A percentile compares a stretch with the other conserved stretches of the same genome.
Evolutionary conservation across 2,329 filamentous ascomycete genomes (phyloP).

Genomic region (Xylariaceae sp.): DNA sequence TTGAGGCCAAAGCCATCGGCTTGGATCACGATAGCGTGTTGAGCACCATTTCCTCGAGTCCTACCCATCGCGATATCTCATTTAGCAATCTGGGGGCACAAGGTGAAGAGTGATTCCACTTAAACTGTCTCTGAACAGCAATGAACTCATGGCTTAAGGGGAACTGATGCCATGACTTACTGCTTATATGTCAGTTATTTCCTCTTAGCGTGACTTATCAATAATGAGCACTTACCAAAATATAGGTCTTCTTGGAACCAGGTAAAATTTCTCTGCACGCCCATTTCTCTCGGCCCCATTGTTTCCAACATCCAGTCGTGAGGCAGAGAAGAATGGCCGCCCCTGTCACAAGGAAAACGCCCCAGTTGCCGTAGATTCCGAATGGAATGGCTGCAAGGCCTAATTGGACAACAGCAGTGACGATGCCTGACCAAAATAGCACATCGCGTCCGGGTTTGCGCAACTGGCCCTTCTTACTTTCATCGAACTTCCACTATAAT

Average conservation of each 20-base stretch:
- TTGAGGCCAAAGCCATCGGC: slow-evolving; percentile 8
- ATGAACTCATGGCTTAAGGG: not conserved
- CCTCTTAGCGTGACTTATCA: too few species aligned
- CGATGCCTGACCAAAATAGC: slow-evolving; percentile 8
- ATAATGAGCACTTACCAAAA: not conserved
- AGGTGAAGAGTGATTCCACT: too few species aligned
- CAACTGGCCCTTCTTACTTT: not conserved
- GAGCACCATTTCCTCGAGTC: slow-evolving; percentile 16
- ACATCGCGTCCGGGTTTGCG: slow-evolving; percentile 1
- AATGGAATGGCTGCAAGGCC: slow-evolving; percentile 12
- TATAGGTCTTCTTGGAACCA: slow-evolving; percentile 1
- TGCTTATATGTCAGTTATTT: not conserved
- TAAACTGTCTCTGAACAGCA: too few species aligned
- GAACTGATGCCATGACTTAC: not conserved
- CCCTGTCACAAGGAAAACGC: slow-evolving; percentile 12
- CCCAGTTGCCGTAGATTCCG: slow-evolving; percentile 15
- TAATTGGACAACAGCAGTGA: slow-evolving; percentile 10
- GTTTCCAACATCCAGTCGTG: slow-evolving; percentile 13
- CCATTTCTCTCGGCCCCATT: slow-evolving; percentile 22
- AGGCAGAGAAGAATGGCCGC: slow-evolving; percentile 8
- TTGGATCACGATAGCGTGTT: slow-evolving; percentile 15
- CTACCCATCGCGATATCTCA: not conserved
- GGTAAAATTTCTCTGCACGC: slow-evolving; percentile 4
- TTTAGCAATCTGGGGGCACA: not conserved
- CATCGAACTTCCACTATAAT: slow-evolving; percentile 3